These are phyloP conservation scores for Chara braunii DNA, from an alignment of 139 green algal genomes.

Conservation along the genomic window DNA sequence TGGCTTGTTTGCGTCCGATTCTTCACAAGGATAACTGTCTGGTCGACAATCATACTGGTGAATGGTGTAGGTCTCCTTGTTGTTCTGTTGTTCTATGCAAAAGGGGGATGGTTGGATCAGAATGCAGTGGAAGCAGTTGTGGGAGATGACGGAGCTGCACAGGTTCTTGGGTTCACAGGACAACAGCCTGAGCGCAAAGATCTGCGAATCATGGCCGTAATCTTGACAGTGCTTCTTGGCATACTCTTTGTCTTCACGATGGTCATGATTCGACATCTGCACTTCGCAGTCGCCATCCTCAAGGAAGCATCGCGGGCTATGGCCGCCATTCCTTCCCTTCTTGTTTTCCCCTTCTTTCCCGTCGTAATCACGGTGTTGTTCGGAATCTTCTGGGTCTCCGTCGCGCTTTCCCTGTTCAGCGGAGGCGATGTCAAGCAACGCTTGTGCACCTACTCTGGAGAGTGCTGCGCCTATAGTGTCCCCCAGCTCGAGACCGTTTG, in stretches of 20 bases:
- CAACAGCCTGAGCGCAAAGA: conserved; percentile 20
- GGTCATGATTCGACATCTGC: conserved; percentile 67
- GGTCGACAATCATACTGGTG: conserved; percentile 57
- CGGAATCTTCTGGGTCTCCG: conserved; percentile 68
- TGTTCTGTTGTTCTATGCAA: conserved; percentile 58
- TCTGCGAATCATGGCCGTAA: conserved; percentile 44
- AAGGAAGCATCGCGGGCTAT: conserved; percentile 65
- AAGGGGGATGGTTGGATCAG: conserved; percentile 17
- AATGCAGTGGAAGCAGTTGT: neutral
- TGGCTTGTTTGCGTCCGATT: conserved; percentile 72
- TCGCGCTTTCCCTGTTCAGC: conserved; percentile 65
- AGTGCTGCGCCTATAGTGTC: no score
- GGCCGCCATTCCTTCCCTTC: conserved; percentile 59
- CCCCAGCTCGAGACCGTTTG: no score
- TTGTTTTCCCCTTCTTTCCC: conserved; percentile 75
- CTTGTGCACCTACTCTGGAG: no score
- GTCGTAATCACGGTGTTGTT: conserved; percentile 54
- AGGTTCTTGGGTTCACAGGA: conserved; percentile 6
- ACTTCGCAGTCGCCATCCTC: conserved; percentile 67
- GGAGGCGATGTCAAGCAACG: no score
- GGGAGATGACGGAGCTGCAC: neutral
- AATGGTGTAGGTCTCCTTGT: conserved; percentile 55
- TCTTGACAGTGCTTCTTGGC: conserved; percentile 39
- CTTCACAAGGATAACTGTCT: conserved; percentile 66
- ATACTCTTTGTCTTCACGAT: conserved; percentile 63